phyloP scores from a whole-genome alignment of 2,329 filamentous ascomycete species.

The Fusarium oligoseptatum region DNA sequence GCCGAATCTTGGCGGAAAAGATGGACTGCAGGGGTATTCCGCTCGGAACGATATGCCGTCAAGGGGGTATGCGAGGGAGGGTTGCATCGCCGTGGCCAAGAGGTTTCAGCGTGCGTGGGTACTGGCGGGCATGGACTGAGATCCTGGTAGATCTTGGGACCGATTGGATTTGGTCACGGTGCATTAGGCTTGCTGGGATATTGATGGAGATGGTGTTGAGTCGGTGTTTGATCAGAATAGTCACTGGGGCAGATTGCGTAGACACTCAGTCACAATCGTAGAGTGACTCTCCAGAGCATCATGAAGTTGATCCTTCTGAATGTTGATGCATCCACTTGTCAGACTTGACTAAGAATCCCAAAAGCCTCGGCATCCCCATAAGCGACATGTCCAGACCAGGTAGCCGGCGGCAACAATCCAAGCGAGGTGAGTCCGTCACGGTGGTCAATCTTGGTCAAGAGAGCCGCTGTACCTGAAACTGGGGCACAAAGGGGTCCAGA shows the following conservation, averaged over 20 bases:
- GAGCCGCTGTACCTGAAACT: slow-evolving; percentile 44
- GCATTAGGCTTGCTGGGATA: neutral
- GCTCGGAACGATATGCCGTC: slow-evolving; percentile 32
- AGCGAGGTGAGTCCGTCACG: neutral
- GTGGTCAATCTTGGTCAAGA: slow-evolving; percentile 19
- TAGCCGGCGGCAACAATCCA: slow-evolving; percentile 1
- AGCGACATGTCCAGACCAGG: slow-evolving; percentile 3
- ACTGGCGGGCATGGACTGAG: neutral
- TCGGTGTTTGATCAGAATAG: neutral
- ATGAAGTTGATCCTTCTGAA: neutral
- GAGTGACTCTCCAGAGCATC: neutral
- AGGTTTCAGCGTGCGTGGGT: slow-evolving; percentile 38
- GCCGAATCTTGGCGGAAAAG: slow-evolving; percentile 22
- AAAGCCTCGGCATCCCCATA: slow-evolving; percentile 7
- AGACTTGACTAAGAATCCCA: neutral
- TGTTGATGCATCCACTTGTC: neutral
- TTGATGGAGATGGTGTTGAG: neutral
- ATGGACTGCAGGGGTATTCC: slow-evolving; percentile 16
- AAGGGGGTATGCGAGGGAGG: slow-evolving; percentile 25
- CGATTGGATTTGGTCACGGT: neutral
- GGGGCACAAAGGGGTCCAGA: slow-evolving; percentile 5
- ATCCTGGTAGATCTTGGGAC: slow-evolving; percentile 27
- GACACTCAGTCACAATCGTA: no score
- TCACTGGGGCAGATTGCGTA: no score
- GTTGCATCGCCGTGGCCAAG: slow-evolving; percentile 31